Base-by-base conservation (phyloP, 805 yeast genomes). In the Wickerhamiella shivajii region DNA sequence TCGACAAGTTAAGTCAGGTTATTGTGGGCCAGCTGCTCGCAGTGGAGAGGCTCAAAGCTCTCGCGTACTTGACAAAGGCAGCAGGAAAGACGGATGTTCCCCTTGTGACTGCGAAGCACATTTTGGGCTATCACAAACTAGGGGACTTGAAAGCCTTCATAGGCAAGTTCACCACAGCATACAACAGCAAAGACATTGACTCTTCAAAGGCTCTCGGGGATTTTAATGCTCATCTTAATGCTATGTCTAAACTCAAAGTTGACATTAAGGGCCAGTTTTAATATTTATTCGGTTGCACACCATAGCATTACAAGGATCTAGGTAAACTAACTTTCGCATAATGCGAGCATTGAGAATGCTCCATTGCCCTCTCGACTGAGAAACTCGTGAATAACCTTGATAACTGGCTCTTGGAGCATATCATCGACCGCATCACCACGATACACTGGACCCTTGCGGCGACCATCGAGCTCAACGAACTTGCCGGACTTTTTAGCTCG, bases 401-500 rank as follows among this genome's bases (percentile, higher is more conserved):
- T 46, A 5, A 85, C 59, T 6, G 53, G 48, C 2, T 62, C 55
- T 26, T 72, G 73, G 18, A 63, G 61, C n/a, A 79, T 39, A 21
- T 79, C 62, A 44, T 75, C 74, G 3, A 56, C 59, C 6, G 53
- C 45, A 3, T 44, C 33, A 4, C 74, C 84, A 25, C 83, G 56
- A 39, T 67, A 71, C 22, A 75, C 62, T 0, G 94, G 83, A 0
- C 93, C 90, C 22, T 55, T 55, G 42, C 92, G 64, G 42, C 97
- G 66, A 1, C 98, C 98, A 50, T 87, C 98, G 22, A 87, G 63
- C 55, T 87, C 97, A 47, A 71, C 80, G 14, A 87, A 49, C 38
- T 69, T 69, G n/a, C 38, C 27, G 6, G 68, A 69, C 41, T 70
- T 64, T 9, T 58, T 56, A 16, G 66, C 63, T 22, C 56, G 53